phyloP scores from a whole-genome alignment of 192 early-diverging fungal species.

The Rhizophagus clarus region DNA sequence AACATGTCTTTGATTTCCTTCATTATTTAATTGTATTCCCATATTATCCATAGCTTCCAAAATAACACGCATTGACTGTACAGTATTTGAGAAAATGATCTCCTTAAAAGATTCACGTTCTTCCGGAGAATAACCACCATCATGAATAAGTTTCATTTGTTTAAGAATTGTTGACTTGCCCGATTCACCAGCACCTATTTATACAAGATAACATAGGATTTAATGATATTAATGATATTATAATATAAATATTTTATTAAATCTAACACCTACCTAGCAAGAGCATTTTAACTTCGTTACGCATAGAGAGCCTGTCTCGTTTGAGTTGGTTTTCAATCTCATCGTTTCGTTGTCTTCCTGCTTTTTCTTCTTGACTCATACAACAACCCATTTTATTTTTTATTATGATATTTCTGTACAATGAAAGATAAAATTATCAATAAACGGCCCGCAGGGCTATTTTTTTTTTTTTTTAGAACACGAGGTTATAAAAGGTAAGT shows the following conservation, averaged over 20 bases:
- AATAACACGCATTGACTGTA: slow-evolving; percentile 95
- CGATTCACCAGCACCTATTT: slow-evolving; percentile 89
- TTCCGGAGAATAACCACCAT: slow-evolving; percentile 86
- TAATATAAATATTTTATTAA: background rate
- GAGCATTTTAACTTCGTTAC: slow-evolving; percentile 96
- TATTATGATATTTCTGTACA: background rate
- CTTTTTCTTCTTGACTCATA: slow-evolving; percentile 81
- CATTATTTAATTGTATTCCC: slow-evolving; percentile 70
- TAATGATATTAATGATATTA: background rate
- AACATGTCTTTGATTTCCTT: slow-evolving; percentile 72
- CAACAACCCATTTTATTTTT: slow-evolving; percentile 81
- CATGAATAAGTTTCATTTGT: slow-evolving; percentile 99
- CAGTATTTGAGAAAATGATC: slow-evolving; percentile 94
- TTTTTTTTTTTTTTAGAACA: background rate
- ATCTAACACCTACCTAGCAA: slow-evolving; percentile 64
- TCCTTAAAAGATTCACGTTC: slow-evolving; percentile 94
- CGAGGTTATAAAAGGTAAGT: background rate
- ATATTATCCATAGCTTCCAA: slow-evolving; percentile 93
- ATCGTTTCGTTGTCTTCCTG: slow-evolving; percentile 82
- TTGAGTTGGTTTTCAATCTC: slow-evolving; percentile 90
- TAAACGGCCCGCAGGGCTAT: background rate
- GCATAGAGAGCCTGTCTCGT: slow-evolving; percentile 76
- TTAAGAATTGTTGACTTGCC: slow-evolving; percentile 98
- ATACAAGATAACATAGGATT: background rate
- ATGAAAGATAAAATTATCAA: background rate